phyloP scores from a whole-genome alignment of 2,329 filamentous ascomycete species.

The Colletotrichum sp. region DNA sequence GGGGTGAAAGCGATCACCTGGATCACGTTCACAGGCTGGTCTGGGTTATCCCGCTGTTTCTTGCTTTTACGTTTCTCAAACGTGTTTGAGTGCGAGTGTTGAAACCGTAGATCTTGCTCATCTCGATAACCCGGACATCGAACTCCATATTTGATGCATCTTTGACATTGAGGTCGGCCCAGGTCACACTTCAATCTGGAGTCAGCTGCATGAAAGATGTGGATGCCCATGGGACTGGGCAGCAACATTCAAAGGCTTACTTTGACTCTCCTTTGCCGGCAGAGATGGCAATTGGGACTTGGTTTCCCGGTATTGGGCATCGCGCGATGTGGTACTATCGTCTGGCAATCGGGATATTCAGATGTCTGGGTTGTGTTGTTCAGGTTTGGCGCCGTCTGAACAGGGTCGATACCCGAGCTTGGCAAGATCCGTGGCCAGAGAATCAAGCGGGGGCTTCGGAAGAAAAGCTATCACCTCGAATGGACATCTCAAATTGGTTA shows the following conservation, averaged over 20 bases:
- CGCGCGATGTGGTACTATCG: not conserved
- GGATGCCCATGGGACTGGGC: not conserved
- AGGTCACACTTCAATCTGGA: conserved; percentile 40
- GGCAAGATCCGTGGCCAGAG: not conserved
- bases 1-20: not conserved
- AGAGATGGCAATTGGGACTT: conserved; percentile 45
- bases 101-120: conserved; percentile 44
- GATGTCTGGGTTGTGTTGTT: not conserved
- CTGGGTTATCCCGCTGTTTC: conserved; percentile 22
- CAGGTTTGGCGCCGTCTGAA: not conserved
- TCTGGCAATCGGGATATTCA: not conserved
- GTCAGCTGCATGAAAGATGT: not conserved
- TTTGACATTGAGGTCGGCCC: conserved; percentile 39
- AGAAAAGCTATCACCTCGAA: not conserved
- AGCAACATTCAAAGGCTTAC: conserved; percentile 27
- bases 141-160: conserved; percentile 45
- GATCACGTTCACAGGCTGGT: not conserved
- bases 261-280: conserved; percentile 44
- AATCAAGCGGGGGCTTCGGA: not conserved
- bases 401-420: not conserved
- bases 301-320: conserved; percentile 48
- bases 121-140: conserved; percentile 44
- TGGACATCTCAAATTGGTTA: not conserved
- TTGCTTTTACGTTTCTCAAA: conserved; percentile 31
- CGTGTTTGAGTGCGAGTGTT: conserved; percentile 32